phyloP scores from a whole-genome alignment of 192 early-diverging fungal species.

The Linnemannia exigua region DNA sequence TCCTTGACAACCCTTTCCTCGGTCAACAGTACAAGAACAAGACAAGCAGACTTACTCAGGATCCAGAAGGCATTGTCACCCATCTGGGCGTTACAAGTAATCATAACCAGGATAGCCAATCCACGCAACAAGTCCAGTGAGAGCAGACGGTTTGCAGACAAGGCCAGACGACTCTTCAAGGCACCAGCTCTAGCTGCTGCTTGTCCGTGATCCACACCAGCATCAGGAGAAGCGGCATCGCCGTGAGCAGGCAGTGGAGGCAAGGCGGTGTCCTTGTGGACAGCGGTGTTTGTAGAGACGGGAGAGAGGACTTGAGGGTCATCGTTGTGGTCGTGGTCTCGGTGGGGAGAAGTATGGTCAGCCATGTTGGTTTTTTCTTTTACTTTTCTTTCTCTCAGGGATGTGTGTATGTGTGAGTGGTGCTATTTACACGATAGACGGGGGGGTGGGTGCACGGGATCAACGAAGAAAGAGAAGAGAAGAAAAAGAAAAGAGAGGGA shows the following conservation, averaged over 20 bases:
- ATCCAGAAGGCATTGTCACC: conserved; percentile 25
- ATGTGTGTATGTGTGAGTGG: neutral
- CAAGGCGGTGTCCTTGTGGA: neutral
- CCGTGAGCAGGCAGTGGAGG: neutral
- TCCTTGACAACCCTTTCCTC: too few relatives aligned
- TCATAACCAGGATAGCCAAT: conserved; percentile 64
- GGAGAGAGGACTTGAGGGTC: neutral
- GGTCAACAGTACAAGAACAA: neutral
- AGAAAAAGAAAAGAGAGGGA: neutral
- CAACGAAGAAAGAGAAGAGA: neutral
- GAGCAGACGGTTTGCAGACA: conserved; percentile 53
- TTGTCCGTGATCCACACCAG: too few relatives aligned
- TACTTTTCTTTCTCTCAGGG: neutral
- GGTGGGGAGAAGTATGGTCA: neutral
- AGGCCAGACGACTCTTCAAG: neutral
- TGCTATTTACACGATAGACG: neutral
- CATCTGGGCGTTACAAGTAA: conserved; percentile 65
- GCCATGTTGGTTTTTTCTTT: neutral
- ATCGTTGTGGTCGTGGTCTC: neutral
- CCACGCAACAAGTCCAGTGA: conserved; percentile 66
- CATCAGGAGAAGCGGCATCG: neutral
- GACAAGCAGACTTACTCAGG: conserved; percentile 14
- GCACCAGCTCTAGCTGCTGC: neutral
- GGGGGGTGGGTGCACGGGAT: neutral
- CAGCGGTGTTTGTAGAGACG: conserved; percentile 5